A percentile compares a stretch with the other conserved stretches of the same genome.
phyloP scores from a whole-genome alignment of 2,329 filamentous ascomycete species.

The Aspergillus novoparasiticus region DNA sequence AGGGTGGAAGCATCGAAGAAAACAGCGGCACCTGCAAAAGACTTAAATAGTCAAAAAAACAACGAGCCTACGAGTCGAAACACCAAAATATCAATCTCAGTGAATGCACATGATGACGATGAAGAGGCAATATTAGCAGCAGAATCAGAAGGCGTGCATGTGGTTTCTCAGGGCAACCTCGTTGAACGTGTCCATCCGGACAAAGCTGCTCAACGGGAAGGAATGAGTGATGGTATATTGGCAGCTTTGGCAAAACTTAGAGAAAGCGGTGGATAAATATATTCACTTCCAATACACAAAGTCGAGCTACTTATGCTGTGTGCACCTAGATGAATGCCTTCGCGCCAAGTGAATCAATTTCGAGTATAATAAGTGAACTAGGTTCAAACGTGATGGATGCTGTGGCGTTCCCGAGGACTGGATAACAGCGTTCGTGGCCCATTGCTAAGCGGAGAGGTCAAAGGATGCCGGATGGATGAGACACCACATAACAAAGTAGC shows the following conservation, averaged over 20 bases:
- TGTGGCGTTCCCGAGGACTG: background rate
- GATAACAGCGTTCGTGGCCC: background rate
- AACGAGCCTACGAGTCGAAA: slow-evolving; percentile 24
- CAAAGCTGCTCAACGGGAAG: slow-evolving; percentile 38
- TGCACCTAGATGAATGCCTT: background rate
- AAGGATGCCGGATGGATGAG: background rate
- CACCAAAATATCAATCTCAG: slow-evolving; percentile 13
- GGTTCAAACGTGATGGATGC: background rate
- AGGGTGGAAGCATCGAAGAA: slow-evolving; percentile 71
- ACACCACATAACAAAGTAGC: background rate
- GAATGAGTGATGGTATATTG: slow-evolving; percentile 60
- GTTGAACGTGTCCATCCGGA: slow-evolving; percentile 9
- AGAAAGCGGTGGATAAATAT: slow-evolving; percentile 32
- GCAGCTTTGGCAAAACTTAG: slow-evolving; percentile 61
- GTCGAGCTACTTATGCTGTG: background rate
- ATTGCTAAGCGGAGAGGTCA: background rate
- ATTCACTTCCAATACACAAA: background rate
- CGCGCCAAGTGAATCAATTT: background rate
- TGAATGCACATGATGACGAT: slow-evolving; percentile 43
- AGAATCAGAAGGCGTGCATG: slow-evolving; percentile 28
- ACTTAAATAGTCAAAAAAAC: slow-evolving; percentile 33
- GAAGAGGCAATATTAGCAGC: slow-evolving; percentile 51
- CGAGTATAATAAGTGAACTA: background rate
- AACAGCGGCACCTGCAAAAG: slow-evolving; percentile 40
- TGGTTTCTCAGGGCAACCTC: slow-evolving; percentile 24